Base-by-base conservation (phyloP, 176 grass and related monocot species). In the Avena sativa region DNA sequence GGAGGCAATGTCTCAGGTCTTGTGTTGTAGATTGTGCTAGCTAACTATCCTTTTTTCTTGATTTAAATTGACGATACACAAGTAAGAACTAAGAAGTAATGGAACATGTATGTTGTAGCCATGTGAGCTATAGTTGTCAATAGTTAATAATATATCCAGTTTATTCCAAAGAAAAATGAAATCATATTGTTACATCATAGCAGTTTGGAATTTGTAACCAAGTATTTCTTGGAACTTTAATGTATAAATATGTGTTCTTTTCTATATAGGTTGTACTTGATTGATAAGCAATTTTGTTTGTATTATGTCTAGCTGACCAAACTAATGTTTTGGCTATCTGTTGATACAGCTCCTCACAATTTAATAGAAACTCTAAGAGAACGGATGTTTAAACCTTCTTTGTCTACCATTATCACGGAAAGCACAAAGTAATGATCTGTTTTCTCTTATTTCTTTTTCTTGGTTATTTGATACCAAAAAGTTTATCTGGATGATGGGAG, bases 301-400 rank as follows among this genome's bases (percentile, higher is more conserved):
- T 76, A 15, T 6, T 71, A 65, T 86, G 16, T 68, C 64, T 71
- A 81, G 11, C 15, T 69, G 62, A 77, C 71, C 73, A 85, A 81
- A 20, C 48, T 71, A 46, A 85, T 67, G 12, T 46, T 74, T 77
- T 63, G 80, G 71, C 9, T 83, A 28, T 86, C 79, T 77, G 87
- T 91, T 66, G 65, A 71, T 91, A 83, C 92, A 98, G 97, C 76
- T 78, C 92, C 91, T 59, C 81, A 90, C 64, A 81, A 66, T 90
- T 91, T 94, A 79, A 91, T 94, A 57, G 92, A 94, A 75, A 96
- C 92, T 79, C 83, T 98, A 23, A 88, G 97, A 83, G 94, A 98
- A 71, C 81, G 65, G 83, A 96, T 98, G 92, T 93, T 94, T 87
- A 98, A 94, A 90, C 94, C 94, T 89, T 91, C 94, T 66, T 76